Evolutionary conservation across 495 filamentous ascomycete species (phyloP).

Genomic region (Aspergillus carlsbadensis): DNA sequence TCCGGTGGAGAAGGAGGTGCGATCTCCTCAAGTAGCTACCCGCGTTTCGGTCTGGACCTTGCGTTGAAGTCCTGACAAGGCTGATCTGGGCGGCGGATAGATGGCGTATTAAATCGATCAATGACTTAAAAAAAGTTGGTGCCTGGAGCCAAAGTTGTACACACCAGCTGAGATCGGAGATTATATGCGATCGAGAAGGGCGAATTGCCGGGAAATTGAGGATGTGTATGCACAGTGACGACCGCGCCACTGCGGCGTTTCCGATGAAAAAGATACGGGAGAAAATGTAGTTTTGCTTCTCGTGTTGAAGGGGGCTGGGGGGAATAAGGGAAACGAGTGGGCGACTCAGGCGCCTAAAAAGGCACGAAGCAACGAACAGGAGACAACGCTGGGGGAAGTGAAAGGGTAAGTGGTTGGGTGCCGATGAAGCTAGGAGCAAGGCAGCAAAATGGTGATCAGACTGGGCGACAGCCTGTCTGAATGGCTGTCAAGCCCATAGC

Average conservation of each 20-base stretch:
- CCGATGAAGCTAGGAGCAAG: constrained; percentile 28
- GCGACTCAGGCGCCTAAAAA: constrained; percentile 20
- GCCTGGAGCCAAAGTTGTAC: constrained; percentile 11
- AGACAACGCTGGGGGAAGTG: not conserved
- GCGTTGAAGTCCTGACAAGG: not conserved
- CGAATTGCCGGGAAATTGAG: constrained; percentile 5
- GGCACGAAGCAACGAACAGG: constrained; percentile 26
- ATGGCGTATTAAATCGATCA: not conserved
- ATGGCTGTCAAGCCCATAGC: constrained; percentile 14
- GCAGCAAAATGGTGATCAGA: constrained; percentile 21
- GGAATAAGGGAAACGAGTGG: constrained; percentile 6
- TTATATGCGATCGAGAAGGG: constrained; percentile 10
- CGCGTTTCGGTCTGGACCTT: constrained; percentile 19
- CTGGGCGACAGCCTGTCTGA: constrained; percentile 15
- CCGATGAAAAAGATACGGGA: constrained; percentile 4
- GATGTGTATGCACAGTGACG: constrained; percentile 10
- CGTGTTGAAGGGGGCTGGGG: constrained; percentile 18
- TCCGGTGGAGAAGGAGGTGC: constrained; percentile 15
- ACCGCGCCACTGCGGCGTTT: constrained; percentile 19
- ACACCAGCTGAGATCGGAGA: constrained; percentile 13
- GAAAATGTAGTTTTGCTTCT: not conserved
- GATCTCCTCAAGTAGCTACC: not conserved
- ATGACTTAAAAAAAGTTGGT: constrained; percentile 9
- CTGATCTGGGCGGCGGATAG: not conserved
- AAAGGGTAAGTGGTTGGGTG: constrained; percentile 29